Conservation (phyloP, 2,329 filamentous ascomycete species). For the Monosporascus sp. region DNA sequence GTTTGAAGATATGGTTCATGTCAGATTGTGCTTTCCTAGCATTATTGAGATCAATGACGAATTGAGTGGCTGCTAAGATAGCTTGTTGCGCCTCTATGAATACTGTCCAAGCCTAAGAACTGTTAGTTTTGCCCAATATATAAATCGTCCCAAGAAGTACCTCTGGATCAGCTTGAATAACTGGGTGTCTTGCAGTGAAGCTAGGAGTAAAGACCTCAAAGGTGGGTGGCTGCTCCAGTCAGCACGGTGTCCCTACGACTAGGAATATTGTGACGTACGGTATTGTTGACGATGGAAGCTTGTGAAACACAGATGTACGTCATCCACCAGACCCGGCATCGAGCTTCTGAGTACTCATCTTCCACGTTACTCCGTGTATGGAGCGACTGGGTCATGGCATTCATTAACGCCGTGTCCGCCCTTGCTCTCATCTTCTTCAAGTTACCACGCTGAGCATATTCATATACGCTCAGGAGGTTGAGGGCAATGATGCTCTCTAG, state of each 20-base stretch:
- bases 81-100: slow-evolving; percentile 44
- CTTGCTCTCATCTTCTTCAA: slow-evolving; percentile 47
- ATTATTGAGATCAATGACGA: slow-evolving; percentile 43
- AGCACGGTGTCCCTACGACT: slow-evolving; percentile 1
- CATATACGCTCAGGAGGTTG: slow-evolving; percentile 44
- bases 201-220: slow-evolving; percentile 38
- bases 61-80: slow-evolving; percentile 42
- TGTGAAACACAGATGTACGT: slow-evolving; percentile 49
- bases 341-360: slow-evolving; percentile 39
- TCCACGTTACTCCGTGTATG: slow-evolving; percentile 34
- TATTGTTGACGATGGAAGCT: slow-evolving; percentile 46
- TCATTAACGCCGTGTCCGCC: slow-evolving; percentile 41
- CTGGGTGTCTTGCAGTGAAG: slow-evolving; percentile 41
- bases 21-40: slow-evolving; percentile 32
- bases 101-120: slow-evolving; percentile 34
- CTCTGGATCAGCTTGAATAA: slow-evolving; percentile 35
- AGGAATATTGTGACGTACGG: slow-evolving; percentile 25
- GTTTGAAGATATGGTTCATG: slow-evolving; percentile 34
- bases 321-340: slow-evolving; percentile 49
- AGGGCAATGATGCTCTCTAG: slow-evolving; percentile 44
- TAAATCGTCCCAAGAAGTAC: slow-evolving; percentile 16
- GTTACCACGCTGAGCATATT: slow-evolving; percentile 49
- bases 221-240: slow-evolving; percentile 31
- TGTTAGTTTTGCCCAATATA: slow-evolving; percentile 8
- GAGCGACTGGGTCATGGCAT: slow-evolving; percentile 40